These are phyloP conservation scores for Zarea fungicola DNA, from an alignment of 2,329 filamentous ascomycete species.

Conservation along the genomic window DNA sequence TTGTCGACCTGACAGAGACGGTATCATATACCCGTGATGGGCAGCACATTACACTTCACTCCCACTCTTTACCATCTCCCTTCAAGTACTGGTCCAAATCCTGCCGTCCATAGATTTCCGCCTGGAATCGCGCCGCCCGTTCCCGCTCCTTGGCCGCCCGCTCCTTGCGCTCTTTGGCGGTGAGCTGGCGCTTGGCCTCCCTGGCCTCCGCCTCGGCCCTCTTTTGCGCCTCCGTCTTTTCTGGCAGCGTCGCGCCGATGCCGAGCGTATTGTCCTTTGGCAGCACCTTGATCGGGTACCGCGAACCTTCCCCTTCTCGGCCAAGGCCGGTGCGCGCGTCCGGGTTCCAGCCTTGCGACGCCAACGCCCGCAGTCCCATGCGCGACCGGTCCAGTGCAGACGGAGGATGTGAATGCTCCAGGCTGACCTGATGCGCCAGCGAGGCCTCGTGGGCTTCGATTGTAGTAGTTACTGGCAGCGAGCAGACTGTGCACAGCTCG, in stretches of 20 bases:
- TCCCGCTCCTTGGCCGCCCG: conserved; percentile 56
- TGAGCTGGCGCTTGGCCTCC: conserved; percentile 47
- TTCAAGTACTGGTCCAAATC: conserved; percentile 72
- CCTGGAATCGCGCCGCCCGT: conserved; percentile 57
- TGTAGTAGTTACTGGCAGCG: conserved; percentile 28
- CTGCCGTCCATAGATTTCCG: conserved; percentile 69
- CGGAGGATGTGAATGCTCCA: conserved; percentile 65
- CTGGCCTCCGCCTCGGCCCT: conserved; percentile 36
- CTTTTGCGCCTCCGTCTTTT: conserved; percentile 34
- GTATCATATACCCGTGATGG: no score
- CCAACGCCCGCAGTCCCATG: conserved; percentile 63
- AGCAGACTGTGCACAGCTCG: conserved; percentile 32
- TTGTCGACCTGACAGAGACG: no score
- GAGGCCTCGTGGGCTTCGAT: conserved; percentile 50
- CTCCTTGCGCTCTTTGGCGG: conserved; percentile 65
- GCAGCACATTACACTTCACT: not conserved
- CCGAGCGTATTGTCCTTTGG: conserved; percentile 72
- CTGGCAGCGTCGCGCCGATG: conserved; percentile 52
- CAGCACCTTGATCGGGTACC: conserved; percentile 67
- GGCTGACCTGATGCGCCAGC: conserved; percentile 65
- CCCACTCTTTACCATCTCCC: conserved; percentile 25
- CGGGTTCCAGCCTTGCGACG: conserved; percentile 68
- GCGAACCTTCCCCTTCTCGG: conserved; percentile 57
- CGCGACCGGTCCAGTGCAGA: conserved; percentile 65
- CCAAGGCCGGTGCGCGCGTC: conserved; percentile 70